phyloP scores from a whole-genome alignment of 495 filamentous ascomycete species.

The Penicillium taxi region DNA sequence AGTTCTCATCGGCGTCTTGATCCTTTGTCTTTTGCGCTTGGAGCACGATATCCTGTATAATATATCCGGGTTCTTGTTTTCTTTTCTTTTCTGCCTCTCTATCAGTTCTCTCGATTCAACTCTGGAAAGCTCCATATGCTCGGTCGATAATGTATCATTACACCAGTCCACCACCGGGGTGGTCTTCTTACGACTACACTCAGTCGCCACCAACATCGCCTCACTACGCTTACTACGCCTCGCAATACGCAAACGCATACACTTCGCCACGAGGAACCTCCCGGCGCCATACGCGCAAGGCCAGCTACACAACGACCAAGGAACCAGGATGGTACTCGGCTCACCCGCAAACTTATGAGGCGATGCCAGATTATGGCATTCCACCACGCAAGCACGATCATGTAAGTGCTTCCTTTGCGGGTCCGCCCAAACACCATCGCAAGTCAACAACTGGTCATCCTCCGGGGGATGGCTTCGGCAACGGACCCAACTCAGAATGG shows the following conservation, averaged over 20 bases:
- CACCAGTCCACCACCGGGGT: constrained; percentile 40
- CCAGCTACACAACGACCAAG: constrained; percentile 39
- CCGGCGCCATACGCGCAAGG: constrained; percentile 40
- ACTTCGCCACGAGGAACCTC: constrained; percentile 32
- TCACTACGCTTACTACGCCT: constrained; percentile 41
- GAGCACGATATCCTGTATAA: constrained; percentile 46
- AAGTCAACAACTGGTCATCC: constrained; percentile 32
- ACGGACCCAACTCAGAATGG: constrained; percentile 32
- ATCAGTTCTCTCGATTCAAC: constrained; percentile 2
- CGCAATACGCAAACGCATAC: constrained; percentile 35
- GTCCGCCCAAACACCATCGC: constrained; percentile 31
- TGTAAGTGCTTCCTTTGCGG: constrained; percentile 51
- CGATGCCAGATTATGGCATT: constrained; percentile 41
- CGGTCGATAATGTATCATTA: constrained; percentile 48
- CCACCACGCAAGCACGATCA: constrained; percentile 47
- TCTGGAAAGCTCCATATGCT: constrained; percentile 22
- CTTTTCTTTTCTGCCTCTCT: constrained; percentile 11
- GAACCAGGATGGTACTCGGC: constrained; percentile 36
- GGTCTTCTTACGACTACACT: constrained; percentile 43
- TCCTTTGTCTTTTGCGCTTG: constrained; percentile 31
- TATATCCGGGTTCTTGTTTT: constrained; percentile 33
- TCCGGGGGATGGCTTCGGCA: constrained; percentile 35
- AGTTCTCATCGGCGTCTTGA: constrained; percentile 29
- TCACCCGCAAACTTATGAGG: constrained; percentile 33
- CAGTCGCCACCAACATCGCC: constrained; percentile 46